Base-by-base conservation (phyloP, 1,139 yeast genomes). In the Candida sp. region DNA sequence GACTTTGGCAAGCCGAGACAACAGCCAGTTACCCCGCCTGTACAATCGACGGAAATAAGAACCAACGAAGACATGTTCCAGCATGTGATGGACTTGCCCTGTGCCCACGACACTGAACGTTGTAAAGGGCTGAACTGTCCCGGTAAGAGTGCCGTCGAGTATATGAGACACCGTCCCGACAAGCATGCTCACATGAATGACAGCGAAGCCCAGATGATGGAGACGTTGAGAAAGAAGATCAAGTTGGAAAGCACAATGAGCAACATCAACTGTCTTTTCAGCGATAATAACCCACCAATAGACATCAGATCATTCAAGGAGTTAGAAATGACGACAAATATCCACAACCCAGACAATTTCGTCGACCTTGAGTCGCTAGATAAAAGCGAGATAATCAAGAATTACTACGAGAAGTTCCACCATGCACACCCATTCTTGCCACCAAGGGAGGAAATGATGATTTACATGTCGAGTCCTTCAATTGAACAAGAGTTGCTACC, bases 361-460 rank as follows among this genome's bases (percentile, higher is more conserved):
- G 49, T 50, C 49, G 50, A 55, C 42, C 34, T 45, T 9, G 23
- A 37, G n/a, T 4, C 44, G 9, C 49, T 54, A 41, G 56, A 62
- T 37, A 52, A 46, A 32, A 55, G 51, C 7, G 57, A 49, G n/a
- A 66, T 76, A 5, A 56, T 78, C 4, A 62, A 67, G 33, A 66
- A 65, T 28, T 80, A 73, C 54, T 80, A 75, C 53, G 56, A 63
- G 3, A 59, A 57, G 17, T 77, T 78, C 55, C 80, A 79, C 53
- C 54, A 53, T 25, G 59, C 74, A 1, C 84, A 80, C 57, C 84
- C 84, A 2, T 62, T 80, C 32, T 59, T 79, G 47, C 83, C 84
- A 0, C 69, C 73, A 2, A 50, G 60, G 34, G 59, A 60, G 5
- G 70, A 75, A 30, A 64, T 78, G 4, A 48, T 61, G 9, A 54